These are phyloP conservation scores for Alternaria arbusti DNA, from an alignment of 2,329 filamentous ascomycete genomes.

Conservation along the genomic window DNA sequence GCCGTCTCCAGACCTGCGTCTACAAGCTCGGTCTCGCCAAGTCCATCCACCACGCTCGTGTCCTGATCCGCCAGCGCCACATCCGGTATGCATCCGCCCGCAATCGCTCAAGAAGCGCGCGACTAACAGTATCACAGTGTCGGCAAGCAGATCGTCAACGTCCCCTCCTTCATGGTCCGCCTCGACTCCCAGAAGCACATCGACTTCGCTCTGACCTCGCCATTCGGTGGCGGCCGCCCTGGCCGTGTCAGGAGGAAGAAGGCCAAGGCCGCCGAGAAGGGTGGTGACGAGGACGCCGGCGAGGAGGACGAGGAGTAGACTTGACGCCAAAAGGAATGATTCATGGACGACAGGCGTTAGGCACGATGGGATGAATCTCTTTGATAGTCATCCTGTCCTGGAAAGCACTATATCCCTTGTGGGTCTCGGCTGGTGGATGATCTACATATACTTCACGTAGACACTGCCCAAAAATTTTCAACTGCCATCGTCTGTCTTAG, in stretches of 20 bases:
- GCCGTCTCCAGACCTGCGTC: conserved; percentile 98
- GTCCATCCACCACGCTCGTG: conserved; percentile 99
- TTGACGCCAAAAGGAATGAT: conserved; percentile 35
- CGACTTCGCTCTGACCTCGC: conserved; percentile 96
- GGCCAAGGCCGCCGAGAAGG: conserved; percentile 92
- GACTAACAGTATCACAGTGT: conserved; percentile 64
- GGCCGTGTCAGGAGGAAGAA: conserved; percentile 99
- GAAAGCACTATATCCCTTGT: conserved; percentile 40
- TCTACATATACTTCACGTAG: conserved; percentile 39
- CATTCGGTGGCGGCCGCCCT: conserved; percentile 95
- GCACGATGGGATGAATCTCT: conserved; percentile 46
- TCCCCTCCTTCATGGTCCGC: conserved; percentile 98
- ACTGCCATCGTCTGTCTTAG: conserved; percentile 35
- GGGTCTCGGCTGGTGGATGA: conserved; percentile 35
- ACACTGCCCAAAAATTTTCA: conserved; percentile 42
- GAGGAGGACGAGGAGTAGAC: conserved; percentile 81
- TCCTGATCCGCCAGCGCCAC: conserved; percentile 99
- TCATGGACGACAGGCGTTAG: conserved; percentile 46
- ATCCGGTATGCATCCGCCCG: conserved; percentile 68
- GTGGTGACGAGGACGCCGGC: conserved; percentile 79
- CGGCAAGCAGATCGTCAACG: conserved; percentile 99
- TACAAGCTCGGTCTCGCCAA: conserved; percentile 99
- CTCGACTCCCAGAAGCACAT: conserved; percentile 99
- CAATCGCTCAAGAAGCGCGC: not conserved
- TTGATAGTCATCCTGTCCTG: conserved; percentile 35